Percentiles rank a stretch among this genome's conserved stretches.
Evolutionary conservation across 192 early-diverging fungal species (phyloP).

Genomic region (Dispira parvispora): DNA sequence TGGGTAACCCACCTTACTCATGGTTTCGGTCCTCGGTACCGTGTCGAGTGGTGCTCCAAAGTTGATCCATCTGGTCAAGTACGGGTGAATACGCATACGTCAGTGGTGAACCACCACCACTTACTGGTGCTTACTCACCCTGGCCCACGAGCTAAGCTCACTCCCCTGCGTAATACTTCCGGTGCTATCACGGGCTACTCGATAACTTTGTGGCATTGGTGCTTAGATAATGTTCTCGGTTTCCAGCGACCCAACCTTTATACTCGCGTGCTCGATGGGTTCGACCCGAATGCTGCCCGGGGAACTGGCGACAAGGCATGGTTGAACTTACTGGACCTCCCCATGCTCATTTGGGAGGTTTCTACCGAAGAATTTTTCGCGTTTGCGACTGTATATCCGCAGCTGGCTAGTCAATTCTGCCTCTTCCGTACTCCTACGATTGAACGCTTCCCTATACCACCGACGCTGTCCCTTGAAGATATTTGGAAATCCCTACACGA

Average conservation of each 20-base stretch:
- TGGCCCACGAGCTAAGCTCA: not conserved
- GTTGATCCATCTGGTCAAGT: not conserved
- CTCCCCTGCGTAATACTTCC: not conserved
- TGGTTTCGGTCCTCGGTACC: conserved; percentile 25
- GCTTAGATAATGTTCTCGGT: too few species aligned
- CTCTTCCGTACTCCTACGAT: not conserved
- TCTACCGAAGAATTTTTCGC: not conserved
- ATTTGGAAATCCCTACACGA: not conserved
- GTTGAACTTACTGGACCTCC: too few species aligned
- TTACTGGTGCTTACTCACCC: not conserved
- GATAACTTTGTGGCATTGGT: not conserved
- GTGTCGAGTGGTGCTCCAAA: not conserved
- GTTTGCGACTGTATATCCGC: not conserved
- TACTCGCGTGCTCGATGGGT: not conserved
- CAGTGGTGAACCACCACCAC: conserved; percentile 8
- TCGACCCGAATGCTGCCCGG: not conserved
- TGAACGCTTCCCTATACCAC: not conserved
- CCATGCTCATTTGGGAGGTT: conserved; percentile 1
- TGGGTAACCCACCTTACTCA: conserved; percentile 23
- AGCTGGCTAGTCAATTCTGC: not conserved
- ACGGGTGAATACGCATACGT: not conserved
- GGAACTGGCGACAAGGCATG: not conserved
- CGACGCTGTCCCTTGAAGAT: not conserved
- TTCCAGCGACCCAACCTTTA: not conserved
- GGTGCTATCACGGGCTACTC: not conserved